These are phyloP conservation scores for Mortierella sp. DNA, from an alignment of 371 early-diverging fungal genomes.

Conservation along the genomic window DNA sequence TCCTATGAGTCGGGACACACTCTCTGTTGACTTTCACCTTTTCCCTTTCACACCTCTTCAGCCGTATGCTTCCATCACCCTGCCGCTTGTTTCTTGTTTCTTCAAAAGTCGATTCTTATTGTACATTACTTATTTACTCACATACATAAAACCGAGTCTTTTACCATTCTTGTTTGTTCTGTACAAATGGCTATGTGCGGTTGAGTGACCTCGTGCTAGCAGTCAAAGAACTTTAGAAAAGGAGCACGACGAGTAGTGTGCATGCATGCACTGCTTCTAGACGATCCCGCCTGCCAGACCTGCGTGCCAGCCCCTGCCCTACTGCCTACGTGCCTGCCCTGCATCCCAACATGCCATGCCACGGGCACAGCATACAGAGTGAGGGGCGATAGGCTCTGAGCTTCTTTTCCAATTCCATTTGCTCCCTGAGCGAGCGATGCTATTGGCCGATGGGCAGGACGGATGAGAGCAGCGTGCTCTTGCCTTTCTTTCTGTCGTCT, in stretches of 20 bases:
- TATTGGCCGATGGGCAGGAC: constrained; percentile 10
- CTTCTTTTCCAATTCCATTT: constrained; percentile 4
- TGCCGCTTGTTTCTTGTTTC: background rate
- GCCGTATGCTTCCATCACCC: background rate
- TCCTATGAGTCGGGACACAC: background rate
- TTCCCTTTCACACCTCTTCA: background rate
- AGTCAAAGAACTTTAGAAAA: background rate
- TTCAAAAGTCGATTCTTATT: background rate
- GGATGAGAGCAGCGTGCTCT: constrained; percentile 11
- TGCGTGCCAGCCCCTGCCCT: background rate
- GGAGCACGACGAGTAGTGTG: background rate
- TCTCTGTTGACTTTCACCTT: background rate
- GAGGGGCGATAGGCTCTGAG: background rate
- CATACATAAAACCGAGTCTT: background rate
- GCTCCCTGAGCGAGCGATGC: background rate
- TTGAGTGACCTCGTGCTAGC: background rate
- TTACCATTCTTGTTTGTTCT: constrained; percentile 7
- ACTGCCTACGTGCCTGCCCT: too few relatives aligned
- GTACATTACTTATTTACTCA: background rate
- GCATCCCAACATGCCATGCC: too few relatives aligned
- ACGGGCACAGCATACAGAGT: background rate
- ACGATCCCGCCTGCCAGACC: background rate
- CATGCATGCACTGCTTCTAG: background rate
- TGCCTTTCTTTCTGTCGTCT: background rate
- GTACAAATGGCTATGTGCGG: background rate